phyloP scores from a whole-genome alignment of 78 protist genomes.

The Emiliania huxleyi region DNA sequence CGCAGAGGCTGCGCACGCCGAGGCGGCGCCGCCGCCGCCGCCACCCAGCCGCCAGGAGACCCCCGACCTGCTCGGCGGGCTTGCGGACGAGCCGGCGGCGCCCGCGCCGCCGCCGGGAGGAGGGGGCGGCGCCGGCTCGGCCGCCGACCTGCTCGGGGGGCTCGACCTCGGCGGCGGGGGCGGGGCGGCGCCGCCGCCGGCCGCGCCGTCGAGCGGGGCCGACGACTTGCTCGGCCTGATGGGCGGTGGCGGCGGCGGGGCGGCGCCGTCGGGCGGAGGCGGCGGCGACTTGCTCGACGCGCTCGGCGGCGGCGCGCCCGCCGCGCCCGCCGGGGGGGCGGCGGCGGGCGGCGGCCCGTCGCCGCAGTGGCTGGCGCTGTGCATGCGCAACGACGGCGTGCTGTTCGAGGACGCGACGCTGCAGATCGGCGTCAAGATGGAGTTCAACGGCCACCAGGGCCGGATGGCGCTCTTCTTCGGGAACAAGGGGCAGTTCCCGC shows the following conservation, averaged over 20 bases:
- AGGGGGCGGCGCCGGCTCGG: background rate
- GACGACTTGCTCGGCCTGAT: background rate
- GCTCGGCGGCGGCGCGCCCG: background rate
- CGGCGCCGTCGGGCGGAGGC: background rate
- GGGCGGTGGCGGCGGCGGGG: background rate
- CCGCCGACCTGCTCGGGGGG: background rate
- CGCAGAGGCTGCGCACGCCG: background rate
- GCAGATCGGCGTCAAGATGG: conserved; percentile 22
- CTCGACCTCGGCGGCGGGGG: background rate
- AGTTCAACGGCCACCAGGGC: conserved; percentile 31
- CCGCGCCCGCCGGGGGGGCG: background rate
- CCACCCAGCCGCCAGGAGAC: background rate
- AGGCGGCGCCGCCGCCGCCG: background rate
- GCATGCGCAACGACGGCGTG: conserved; percentile 16
- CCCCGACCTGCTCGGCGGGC: background rate
- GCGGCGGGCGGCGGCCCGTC: no score
- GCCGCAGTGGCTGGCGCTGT: background rate
- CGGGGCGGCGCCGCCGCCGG: background rate
- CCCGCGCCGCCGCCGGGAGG: background rate
- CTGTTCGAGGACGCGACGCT: conserved; percentile 29
- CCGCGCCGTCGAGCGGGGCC: background rate
- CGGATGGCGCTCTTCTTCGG: conserved; percentile 25
- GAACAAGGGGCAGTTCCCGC: conserved; percentile 1
- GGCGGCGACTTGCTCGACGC: background rate
- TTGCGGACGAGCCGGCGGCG: background rate